Conservation (phyloP, 495 filamentous ascomycete genomes). For the Astrothelium subdiscretum region DNA sequence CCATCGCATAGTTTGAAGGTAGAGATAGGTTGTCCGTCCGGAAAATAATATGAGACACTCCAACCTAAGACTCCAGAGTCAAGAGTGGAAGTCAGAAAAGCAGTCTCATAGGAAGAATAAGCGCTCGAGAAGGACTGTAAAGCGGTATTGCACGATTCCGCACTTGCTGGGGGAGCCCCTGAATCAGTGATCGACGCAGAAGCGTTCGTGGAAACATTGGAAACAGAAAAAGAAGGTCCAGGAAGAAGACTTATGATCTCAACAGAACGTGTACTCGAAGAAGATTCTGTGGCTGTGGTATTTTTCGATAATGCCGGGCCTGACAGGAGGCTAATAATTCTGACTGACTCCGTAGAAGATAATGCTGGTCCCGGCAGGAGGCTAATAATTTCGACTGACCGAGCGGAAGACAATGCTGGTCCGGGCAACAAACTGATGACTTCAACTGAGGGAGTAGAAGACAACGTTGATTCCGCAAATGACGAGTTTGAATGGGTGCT, state of each 20-base stretch:
- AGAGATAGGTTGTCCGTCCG: neutral
- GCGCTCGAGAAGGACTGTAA: neutral
- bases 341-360: no score
- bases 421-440: neutral
- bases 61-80: neutral
- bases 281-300: neutral
- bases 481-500: neutral
- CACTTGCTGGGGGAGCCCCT: neutral
- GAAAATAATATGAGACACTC: neutral
- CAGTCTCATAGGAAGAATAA: neutral
- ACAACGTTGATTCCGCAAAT: neutral
- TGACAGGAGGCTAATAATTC: no score
- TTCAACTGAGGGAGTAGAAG: neutral
- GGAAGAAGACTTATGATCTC: neutral
- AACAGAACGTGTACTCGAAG: neutral
- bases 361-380: neutral
- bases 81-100: neutral
- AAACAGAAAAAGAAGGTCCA: neutral
- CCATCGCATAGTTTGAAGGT: neutral
- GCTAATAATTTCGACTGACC: neutral
- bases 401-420: neutral
- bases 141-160: neutral
- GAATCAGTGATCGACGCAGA: neutral
- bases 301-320: no score
- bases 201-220: neutral